Percentiles rank a stretch among this genome's conserved stretches.
Conservation (phyloP, 140 eudicot species). For the Senecio squalidus region DNA sequence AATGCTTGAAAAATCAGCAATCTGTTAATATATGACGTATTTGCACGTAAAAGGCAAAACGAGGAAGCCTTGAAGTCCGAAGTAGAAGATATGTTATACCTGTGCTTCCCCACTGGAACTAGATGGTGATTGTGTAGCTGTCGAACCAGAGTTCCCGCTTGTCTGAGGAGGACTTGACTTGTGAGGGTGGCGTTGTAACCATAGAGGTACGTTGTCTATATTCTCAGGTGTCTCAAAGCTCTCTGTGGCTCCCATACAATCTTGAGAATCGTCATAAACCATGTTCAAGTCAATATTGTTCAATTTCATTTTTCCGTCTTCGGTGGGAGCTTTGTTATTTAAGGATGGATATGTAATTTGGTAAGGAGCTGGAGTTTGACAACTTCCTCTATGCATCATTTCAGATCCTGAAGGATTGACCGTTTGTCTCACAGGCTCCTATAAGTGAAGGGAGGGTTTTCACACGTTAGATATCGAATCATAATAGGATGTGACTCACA, state of each 20-base stretch:
- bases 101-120: slow-evolving; percentile 77
- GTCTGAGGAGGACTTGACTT: slow-evolving; percentile 71
- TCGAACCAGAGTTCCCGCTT: slow-evolving; percentile 68
- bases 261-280: slow-evolving; percentile 68
- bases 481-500: no score
- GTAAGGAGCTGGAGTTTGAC: slow-evolving; percentile 22
- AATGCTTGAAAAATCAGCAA: not conserved
- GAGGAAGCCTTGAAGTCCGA: not conserved
- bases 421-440: slow-evolving; percentile 37
- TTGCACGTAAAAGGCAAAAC: not conserved
- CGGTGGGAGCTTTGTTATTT: slow-evolving; percentile 29
- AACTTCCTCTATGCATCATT: slow-evolving; percentile 27
- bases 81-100: slow-evolving; percentile 31
- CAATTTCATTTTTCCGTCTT: slow-evolving; percentile 40
- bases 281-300: slow-evolving; percentile 57
- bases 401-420: slow-evolving; percentile 30
- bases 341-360: slow-evolving; percentile 25
- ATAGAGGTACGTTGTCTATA: slow-evolving; percentile 24
- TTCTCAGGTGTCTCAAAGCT: slow-evolving; percentile 32
- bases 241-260: no score
- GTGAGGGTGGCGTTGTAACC: slow-evolving; percentile 45
- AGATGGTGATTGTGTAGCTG: slow-evolving; percentile 61
- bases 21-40: slow-evolving; percentile 5
- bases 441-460: no score
- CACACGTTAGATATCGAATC: no score